These are phyloP conservation scores for Aspergillus aculeatinus DNA, from an alignment of 2,329 filamentous ascomycete genomes.

Conservation along the genomic window DNA sequence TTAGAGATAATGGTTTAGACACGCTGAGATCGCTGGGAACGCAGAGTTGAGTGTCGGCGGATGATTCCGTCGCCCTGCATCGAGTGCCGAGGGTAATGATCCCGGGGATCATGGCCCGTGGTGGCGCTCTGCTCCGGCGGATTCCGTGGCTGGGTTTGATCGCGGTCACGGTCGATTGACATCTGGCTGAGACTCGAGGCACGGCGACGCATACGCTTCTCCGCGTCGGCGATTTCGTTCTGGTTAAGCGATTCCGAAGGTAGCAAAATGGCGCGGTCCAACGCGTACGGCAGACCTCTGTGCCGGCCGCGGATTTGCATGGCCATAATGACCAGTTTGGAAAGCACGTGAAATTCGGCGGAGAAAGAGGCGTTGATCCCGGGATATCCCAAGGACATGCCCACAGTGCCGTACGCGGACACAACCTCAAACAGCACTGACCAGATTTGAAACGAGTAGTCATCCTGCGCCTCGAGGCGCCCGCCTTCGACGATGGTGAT, in stretches of 20 bases:
- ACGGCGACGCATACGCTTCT: slow-evolving; percentile 43
- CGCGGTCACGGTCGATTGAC: slow-evolving; percentile 24
- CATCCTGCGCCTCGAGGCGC: slow-evolving; percentile 62
- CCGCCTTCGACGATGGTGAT: slow-evolving; percentile 82
- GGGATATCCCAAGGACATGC: slow-evolving; percentile 80
- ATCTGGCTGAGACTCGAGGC: slow-evolving; percentile 36
- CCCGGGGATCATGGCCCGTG: slow-evolving; percentile 27
- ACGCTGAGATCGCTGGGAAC: slow-evolving; percentile 24
- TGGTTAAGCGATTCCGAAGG: slow-evolving; percentile 64
- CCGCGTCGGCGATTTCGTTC: slow-evolving; percentile 57
- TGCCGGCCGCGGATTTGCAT: slow-evolving; percentile 67
- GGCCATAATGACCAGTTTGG: slow-evolving; percentile 64
- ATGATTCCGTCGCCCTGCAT: slow-evolving; percentile 23
- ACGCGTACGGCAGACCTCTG: slow-evolving; percentile 64
- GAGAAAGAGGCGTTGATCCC: slow-evolving; percentile 76
- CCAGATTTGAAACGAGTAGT: slow-evolving; percentile 65
- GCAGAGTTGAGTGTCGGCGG: slow-evolving; percentile 30
- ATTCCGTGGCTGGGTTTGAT: slow-evolving; percentile 20
- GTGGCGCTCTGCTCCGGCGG: slow-evolving; percentile 23
- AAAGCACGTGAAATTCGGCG: slow-evolving; percentile 72
- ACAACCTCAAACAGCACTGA: slow-evolving; percentile 78
- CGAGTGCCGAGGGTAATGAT: slow-evolving; percentile 20
- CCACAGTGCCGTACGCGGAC: slow-evolving; percentile 91
- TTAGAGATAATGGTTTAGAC: slow-evolving; percentile 4
- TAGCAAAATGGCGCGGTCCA: slow-evolving; percentile 68